Base-by-base conservation (phyloP, 352 stramenopile species). In the Phytophthora lateralis region DNA sequence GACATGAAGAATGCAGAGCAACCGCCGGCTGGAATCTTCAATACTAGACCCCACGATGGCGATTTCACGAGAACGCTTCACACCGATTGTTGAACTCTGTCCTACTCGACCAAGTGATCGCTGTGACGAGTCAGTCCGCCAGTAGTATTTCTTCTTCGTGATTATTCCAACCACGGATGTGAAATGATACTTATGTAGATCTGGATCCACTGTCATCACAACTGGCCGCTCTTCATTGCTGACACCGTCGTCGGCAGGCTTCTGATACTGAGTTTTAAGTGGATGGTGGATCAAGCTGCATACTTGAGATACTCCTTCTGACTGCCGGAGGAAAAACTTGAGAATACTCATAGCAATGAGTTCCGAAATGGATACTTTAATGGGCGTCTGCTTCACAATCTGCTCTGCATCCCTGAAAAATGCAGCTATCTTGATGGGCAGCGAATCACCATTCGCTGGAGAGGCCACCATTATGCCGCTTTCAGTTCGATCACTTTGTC, bases 151-250 rank as follows among this genome's bases (percentile, higher is more conserved):
- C 27, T 70, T 80, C 30, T 68, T 71, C 0, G 39, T 56, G 6
- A 85, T 60, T 14, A 78, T 18, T 18, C 76, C 74, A 46, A 73
- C 24, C 2, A 85, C 17, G 9, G 71, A 73, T 1, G 79, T 55
- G 4, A 82, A 37, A 29, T 68, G 72, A 48, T 55, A 30, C 26
- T 76, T 70, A 20, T 85, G 76, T 1, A 82, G 42, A 24, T 72
- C 48, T 11, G 34, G 53, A 10, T 69, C 21, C n/a, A 71, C 38
- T 34, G 30, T 59, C 17, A 21, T 62, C 2, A 47, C 15, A 44
- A 32, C 9, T 15, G 8, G 4, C 10, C 20, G 55, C 3, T 58
- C 34, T 52, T 49, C 44, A 41, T 49, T n/a, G 20, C 1, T 51
- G 6, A n/a, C 32, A 42, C 7, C 26, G 30, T 50, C 45, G 11